phyloP scores from a whole-genome alignment of 148 eudicot genomes.

The Camellia lanceoleosa region DNA sequence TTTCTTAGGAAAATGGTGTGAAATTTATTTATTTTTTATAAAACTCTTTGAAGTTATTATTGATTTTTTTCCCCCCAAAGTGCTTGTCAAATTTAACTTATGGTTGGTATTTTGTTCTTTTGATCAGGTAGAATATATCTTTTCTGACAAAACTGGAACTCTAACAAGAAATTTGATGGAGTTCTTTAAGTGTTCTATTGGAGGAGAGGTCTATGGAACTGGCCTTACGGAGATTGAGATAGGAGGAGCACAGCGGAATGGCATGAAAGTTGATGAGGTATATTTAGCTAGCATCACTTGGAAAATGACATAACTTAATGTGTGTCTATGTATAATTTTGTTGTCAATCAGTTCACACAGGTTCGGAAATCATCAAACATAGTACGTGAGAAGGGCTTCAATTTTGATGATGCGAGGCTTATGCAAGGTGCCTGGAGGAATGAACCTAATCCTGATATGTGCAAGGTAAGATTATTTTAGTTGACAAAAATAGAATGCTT shows the following conservation, averaged over 20 bases:
- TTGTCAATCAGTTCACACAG: conserved; percentile 27
- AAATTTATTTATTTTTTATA: neutral
- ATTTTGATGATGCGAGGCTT: conserved; percentile 84
- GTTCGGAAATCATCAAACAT: conserved; percentile 51
- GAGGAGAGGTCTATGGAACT: conserved; percentile 88
- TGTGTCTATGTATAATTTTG: conserved; percentile 4
- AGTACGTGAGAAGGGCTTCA: conserved; percentile 83
- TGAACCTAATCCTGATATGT: conserved; percentile 85
- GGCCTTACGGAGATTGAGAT: conserved; percentile 91
- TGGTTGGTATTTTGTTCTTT: neutral
- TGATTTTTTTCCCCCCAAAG: neutral
- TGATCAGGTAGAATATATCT: conserved; percentile 92
- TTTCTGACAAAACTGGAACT: conserved; percentile 96
- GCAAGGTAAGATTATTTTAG: conserved; percentile 57
- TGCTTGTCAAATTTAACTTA: neutral
- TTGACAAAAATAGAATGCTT: neutral
- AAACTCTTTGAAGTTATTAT: neutral
- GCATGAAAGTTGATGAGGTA: conserved; percentile 61
- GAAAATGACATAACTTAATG: neutral
- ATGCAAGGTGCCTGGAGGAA: conserved; percentile 99
- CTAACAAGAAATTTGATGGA: conserved; percentile 95
- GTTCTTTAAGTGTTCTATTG: conserved; percentile 97
- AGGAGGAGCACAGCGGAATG: conserved; percentile 69
- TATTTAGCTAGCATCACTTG: neutral
- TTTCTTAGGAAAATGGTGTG: neutral